Conservation (phyloP, 2,329 filamentous ascomycete genomes). For the Aspergillus uvarum region DNA sequence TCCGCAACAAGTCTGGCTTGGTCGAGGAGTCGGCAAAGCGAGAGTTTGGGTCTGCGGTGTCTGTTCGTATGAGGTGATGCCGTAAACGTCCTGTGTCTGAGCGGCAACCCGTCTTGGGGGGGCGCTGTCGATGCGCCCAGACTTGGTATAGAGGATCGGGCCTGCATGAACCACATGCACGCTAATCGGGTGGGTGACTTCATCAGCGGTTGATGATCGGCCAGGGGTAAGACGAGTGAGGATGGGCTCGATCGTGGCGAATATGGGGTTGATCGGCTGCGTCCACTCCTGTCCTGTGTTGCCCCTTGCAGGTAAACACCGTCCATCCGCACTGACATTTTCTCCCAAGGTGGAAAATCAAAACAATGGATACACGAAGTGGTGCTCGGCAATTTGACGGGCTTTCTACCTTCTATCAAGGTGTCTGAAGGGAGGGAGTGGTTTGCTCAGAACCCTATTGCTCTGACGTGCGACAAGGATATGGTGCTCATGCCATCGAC, state of each 20-base stretch:
- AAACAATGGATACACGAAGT: not conserved
- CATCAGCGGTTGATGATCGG: not conserved
- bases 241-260: not conserved
- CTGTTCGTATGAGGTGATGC: not conserved
- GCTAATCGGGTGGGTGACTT: not conserved
- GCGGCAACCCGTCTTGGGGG: not conserved
- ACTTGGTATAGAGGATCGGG: not conserved
- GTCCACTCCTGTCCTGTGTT: not conserved
- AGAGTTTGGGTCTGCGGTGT: not conserved
- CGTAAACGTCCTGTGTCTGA: not conserved
- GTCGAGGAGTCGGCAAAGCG: not conserved
- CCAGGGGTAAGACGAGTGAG: not conserved
- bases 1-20: not conserved
- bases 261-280: not conserved
- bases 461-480: not conserved
- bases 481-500: not conserved
- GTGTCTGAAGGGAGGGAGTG: too few relatives aligned
- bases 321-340: slow-evolving; percentile 2
- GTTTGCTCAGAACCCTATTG: not conserved
- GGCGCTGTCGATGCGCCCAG: not conserved
- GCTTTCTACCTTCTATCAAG: too few relatives aligned
- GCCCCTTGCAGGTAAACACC: slow-evolving; percentile 12
- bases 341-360: slow-evolving; percentile 1
- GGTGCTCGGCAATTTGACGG: not conserved
- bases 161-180: not conserved